Conservation (phyloP, 2,329 filamentous ascomycete genomes). For the Hypoxylon sp. region DNA sequence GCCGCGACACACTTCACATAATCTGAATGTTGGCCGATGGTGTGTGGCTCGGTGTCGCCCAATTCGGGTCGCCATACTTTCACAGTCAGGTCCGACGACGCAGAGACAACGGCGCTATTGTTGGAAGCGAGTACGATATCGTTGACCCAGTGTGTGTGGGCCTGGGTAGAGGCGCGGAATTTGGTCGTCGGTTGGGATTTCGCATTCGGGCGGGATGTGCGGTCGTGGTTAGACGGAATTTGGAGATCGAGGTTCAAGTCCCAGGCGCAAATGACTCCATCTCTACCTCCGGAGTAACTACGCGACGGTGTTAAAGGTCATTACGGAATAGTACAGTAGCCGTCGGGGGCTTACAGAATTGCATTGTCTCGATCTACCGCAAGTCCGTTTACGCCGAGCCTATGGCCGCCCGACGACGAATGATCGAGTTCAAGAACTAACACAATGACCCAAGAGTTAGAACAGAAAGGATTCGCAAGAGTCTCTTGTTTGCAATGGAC, state of each 20-base stretch:
- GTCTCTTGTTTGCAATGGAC: not conserved
- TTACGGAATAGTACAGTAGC: slow-evolving; percentile 15
- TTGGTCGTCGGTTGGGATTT: slow-evolving; percentile 59
- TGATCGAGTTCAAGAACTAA: slow-evolving; percentile 67
- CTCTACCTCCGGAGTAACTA: slow-evolving; percentile 94
- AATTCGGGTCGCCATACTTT: slow-evolving; percentile 87
- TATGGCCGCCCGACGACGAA: slow-evolving; percentile 76
- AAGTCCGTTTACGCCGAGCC: slow-evolving; percentile 93
- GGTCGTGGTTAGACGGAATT: slow-evolving; percentile 34
- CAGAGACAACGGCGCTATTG: slow-evolving; percentile 82
- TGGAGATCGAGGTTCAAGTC: slow-evolving; percentile 78
- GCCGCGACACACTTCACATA: slow-evolving; percentile 95
- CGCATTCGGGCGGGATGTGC: slow-evolving; percentile 43
- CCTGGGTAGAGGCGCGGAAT: slow-evolving; percentile 69
- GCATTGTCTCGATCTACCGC: slow-evolving; percentile 83
- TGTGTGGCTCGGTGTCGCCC: slow-evolving; percentile 71
- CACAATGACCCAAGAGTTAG: slow-evolving; percentile 15
- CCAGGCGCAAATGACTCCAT: slow-evolving; percentile 97
- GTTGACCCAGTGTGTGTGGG: slow-evolving; percentile 96
- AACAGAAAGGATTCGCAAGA: slow-evolving; percentile 7
- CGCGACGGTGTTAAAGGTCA: slow-evolving; percentile 32
- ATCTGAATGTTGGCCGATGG: slow-evolving; percentile 92
- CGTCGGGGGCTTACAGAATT: slow-evolving; percentile 73
- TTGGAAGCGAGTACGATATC: slow-evolving; percentile 83
- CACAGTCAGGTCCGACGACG: slow-evolving; percentile 92